Evolutionary conservation across 2,329 filamentous ascomycete species (phyloP).

Genomic region (Mariannaea elegans): DNA sequence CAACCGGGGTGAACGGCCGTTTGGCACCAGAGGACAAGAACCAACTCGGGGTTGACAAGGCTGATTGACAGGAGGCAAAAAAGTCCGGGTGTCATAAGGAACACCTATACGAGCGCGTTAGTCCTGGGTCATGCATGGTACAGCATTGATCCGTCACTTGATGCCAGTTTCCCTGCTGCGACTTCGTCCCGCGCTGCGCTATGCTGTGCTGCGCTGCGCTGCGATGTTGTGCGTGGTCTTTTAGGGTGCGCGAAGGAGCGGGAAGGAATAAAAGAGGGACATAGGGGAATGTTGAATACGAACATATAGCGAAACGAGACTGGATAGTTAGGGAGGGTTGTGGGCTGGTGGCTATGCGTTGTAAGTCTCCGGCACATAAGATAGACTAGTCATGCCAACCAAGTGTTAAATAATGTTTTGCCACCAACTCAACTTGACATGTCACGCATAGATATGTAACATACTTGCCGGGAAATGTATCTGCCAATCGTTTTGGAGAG

Average conservation of each 20-base stretch:
- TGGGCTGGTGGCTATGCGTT: background rate
- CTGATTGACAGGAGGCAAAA: background rate
- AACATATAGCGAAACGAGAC: background rate
- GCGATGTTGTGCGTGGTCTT: background rate
- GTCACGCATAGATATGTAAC: background rate
- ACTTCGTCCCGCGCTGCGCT: background rate
- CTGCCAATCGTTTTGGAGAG: background rate
- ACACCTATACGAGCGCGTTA: background rate
- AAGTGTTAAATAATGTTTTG: too few species aligned
- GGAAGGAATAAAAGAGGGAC: background rate
- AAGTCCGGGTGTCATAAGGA: background rate
- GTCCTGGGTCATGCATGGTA: background rate
- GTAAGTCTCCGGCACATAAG: background rate
- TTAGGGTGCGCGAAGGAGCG: background rate
- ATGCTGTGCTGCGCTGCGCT: background rate
- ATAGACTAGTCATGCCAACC: background rate
- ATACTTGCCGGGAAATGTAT: background rate
- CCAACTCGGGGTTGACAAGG: background rate
- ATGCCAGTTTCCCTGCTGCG: background rate
- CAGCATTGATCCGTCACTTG: background rate
- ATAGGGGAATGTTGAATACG: background rate
- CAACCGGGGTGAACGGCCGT: background rate
- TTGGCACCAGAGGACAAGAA: background rate
- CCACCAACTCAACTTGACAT: background rate
- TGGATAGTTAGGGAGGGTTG: background rate